These are phyloP conservation scores for Hemileia vastatrix DNA, from an alignment of 1,284 basidiomycete species.

Conservation along the genomic window DNA sequence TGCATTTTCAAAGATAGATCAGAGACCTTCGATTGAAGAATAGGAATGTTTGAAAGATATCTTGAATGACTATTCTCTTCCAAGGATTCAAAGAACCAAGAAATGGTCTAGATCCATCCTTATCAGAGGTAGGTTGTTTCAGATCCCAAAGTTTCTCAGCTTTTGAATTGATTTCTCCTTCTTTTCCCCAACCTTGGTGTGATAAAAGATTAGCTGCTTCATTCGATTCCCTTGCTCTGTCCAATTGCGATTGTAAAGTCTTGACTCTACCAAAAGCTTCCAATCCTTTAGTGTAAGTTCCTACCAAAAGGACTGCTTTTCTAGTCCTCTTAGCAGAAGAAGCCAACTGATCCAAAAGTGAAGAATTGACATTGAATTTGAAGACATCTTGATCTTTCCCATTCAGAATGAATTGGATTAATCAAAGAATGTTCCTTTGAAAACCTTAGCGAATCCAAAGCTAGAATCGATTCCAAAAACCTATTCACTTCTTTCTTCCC, in stretches of 20 bases:
- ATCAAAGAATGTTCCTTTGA: conserved; percentile 10
- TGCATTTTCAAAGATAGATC: too few species aligned
- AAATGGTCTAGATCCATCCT: too few species aligned
- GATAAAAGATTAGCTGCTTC: not conserved
- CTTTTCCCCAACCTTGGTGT: too few species aligned
- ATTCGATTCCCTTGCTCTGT: not conserved
- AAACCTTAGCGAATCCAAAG: conserved; percentile 3
- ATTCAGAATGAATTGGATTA: conserved; percentile 3
- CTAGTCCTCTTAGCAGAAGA: conserved; percentile 11
- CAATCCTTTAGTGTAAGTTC: conserved; percentile 6
- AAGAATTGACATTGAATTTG: not conserved
- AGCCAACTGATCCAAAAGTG: conserved; percentile 2
- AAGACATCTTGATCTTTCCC: conserved; percentile 1
- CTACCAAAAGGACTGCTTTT: conserved; percentile 3
- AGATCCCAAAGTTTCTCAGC: too few species aligned
- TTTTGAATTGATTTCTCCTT: too few species aligned
- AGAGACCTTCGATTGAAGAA: too few species aligned
- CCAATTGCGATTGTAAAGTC: not conserved
- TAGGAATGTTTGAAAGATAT: too few species aligned
- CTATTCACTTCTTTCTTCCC: too few species aligned
- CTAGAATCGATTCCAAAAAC: too few species aligned
- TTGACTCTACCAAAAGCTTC: not conserved
- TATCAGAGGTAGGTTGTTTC: too few species aligned
- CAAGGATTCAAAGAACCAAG: too few species aligned
- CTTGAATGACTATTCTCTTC: too few species aligned